Evolutionary conservation across 371 early-diverging fungal genomes (phyloP).

Genomic region (Zychaea mexicana): DNA sequence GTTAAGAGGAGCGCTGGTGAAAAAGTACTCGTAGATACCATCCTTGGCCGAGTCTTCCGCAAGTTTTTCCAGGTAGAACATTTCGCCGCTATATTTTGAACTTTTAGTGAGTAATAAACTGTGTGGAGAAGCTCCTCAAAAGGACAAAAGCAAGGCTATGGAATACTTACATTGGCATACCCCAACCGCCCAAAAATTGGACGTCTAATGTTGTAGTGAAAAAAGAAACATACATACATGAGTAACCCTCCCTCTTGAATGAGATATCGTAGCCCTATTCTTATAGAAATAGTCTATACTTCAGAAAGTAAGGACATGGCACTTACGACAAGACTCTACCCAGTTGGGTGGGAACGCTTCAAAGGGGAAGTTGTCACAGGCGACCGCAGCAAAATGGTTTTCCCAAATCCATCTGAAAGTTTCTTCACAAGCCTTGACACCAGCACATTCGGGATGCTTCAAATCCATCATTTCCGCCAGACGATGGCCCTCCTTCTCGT

Average conservation of each 20-base stretch:
- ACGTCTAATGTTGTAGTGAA: slow-evolving; percentile 19
- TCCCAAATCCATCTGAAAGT: slow-evolving; percentile 50
- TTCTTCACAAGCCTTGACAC: slow-evolving; percentile 41
- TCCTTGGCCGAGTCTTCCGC: slow-evolving; percentile 43
- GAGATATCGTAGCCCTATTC: too few relatives aligned
- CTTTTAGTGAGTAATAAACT: too few relatives aligned
- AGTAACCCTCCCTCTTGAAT: too few relatives aligned
- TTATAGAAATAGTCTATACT: too few relatives aligned
- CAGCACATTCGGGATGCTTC: slow-evolving; percentile 23
- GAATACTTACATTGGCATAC: slow-evolving; percentile 33
- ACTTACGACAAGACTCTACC: slow-evolving; percentile 28
- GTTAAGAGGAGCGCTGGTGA: slow-evolving; percentile 48
- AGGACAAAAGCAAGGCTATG: background rate
- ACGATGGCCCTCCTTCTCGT: slow-evolving; percentile 6
- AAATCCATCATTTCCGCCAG: slow-evolving; percentile 12
- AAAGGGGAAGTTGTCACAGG: slow-evolving; percentile 32
- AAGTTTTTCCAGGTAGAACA: slow-evolving; percentile 39
- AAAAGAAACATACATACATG: too few relatives aligned
- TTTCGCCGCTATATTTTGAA: slow-evolving; percentile 34
- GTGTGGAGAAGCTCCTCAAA: too few relatives aligned
- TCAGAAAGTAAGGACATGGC: background rate
- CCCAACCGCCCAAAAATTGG: slow-evolving; percentile 38
- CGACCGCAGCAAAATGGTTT: slow-evolving; percentile 47
- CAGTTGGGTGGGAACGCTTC: slow-evolving; percentile 39
- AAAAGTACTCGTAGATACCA: slow-evolving; percentile 38